Evolutionary conservation across 2,329 filamentous ascomycete species (phyloP).

Genomic region (Teratosphaeria destructans): DNA sequence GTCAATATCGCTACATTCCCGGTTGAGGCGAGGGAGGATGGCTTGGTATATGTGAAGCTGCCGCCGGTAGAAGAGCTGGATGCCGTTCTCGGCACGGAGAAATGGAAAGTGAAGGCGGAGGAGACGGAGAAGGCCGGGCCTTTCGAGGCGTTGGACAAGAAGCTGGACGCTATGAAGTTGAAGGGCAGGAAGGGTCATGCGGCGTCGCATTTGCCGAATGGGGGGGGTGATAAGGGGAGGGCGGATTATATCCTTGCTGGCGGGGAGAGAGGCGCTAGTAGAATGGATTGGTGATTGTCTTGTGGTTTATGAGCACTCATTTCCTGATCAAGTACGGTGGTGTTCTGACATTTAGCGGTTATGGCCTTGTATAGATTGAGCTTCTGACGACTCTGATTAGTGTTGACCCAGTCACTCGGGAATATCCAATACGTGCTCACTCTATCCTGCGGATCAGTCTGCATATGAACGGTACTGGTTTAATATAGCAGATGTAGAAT

Average conservation of each 20-base stretch:
- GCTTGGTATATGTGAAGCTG: conserved; percentile 68
- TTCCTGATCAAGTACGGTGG: background rate
- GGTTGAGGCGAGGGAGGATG: conserved; percentile 63
- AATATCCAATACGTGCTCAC: no score
- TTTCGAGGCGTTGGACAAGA: conserved; percentile 47
- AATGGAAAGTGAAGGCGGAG: conserved; percentile 67
- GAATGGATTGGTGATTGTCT: conserved; percentile 34
- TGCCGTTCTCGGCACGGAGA: conserved; percentile 62
- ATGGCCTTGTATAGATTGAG: background rate
- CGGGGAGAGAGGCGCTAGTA: conserved; percentile 32
- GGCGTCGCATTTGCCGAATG: conserved; percentile 33
- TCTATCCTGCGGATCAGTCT: no score
- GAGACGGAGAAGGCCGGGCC: conserved; percentile 42
- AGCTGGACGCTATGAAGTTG: conserved; percentile 41
- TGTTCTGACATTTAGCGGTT: background rate
- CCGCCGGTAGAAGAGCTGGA: conserved; percentile 76
- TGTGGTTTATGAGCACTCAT: background rate
- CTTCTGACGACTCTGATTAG: background rate
- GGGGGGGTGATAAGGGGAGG: conserved; percentile 34
- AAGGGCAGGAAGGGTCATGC: conserved; percentile 44
- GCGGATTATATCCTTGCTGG: conserved; percentile 36
- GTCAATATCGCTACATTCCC: conserved; percentile 77
- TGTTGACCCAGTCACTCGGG: background rate
- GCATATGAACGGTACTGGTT: no score
- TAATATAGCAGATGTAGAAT: no score